Conservation (phyloP, 345 rosid species). For the Moricandia arvensis region DNA sequence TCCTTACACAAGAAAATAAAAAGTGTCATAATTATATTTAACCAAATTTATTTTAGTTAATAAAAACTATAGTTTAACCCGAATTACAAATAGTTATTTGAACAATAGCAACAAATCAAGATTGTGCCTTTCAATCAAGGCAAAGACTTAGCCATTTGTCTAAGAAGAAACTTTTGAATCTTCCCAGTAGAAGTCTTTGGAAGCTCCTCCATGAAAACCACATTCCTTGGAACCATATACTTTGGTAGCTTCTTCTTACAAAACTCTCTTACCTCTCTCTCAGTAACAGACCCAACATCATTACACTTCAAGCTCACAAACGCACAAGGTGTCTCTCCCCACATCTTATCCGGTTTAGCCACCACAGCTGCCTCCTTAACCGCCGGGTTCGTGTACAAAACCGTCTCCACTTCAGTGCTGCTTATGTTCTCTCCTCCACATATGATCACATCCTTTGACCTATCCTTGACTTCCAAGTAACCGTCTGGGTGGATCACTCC, state of each 20-base stretch:
- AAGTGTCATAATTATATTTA: background rate
- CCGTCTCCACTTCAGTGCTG: conserved; percentile 51
- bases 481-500: conserved; percentile 62
- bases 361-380: conserved; percentile 64
- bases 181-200: conserved; percentile 69
- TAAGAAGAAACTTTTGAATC: conserved; percentile 51
- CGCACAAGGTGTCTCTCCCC: conserved; percentile 71
- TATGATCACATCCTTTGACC: conserved; percentile 57
- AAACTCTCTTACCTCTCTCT: conserved; percentile 49
- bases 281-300: conserved; percentile 16
- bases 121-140: conserved; percentile 8
- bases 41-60: too few relatives aligned
- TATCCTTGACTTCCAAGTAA: conserved; percentile 57
- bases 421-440: conserved; percentile 66
- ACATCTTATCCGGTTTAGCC: conserved; percentile 50
- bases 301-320: conserved; percentile 52
- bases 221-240: conserved; percentile 63
- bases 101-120: background rate
- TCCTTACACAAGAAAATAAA: conserved; percentile 14
- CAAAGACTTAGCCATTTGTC: conserved; percentile 44
- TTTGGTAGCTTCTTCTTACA: conserved; percentile 50
- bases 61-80: too few relatives aligned
- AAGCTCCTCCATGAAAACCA: conserved; percentile 48
- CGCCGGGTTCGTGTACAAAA: conserved; percentile 50
- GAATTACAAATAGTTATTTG: too few relatives aligned